Conservation (phyloP, 2,329 filamentous ascomycete genomes). For the Uncinocarpus reesii region DNA sequence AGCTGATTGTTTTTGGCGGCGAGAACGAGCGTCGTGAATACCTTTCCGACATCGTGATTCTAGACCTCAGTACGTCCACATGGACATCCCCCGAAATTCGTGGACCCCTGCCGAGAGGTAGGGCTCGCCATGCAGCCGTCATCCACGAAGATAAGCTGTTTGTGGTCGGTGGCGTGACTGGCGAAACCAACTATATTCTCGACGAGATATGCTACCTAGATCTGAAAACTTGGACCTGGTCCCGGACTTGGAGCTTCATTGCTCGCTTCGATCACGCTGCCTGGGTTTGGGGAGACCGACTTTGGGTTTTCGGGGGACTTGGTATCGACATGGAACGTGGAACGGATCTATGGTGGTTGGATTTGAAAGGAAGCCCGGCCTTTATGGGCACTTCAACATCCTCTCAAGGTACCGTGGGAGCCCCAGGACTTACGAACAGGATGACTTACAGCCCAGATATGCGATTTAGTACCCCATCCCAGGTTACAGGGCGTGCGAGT, state of each 20-base stretch:
- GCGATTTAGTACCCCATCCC: slow-evolving; percentile 28
- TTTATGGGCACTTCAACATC: slow-evolving; percentile 63
- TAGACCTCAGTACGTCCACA: slow-evolving; percentile 85
- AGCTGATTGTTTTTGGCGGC: slow-evolving; percentile 92
- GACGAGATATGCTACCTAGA: slow-evolving; percentile 97
- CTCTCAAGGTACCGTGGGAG: slow-evolving; percentile 45
- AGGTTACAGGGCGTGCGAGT: slow-evolving; percentile 31
- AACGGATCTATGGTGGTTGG: slow-evolving; percentile 94
- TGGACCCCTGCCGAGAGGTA: slow-evolving; percentile 75
- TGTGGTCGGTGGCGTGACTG: slow-evolving; percentile 89
- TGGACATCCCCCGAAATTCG: slow-evolving; percentile 88
- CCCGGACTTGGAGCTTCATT: slow-evolving; percentile 88
- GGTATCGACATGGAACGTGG: slow-evolving; percentile 96
- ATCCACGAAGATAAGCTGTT: slow-evolving; percentile 95
- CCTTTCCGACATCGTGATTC: slow-evolving; percentile 88
- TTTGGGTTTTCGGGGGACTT: slow-evolving; percentile 94
- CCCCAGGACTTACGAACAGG: slow-evolving; percentile 25
- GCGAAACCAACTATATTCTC: slow-evolving; percentile 79
- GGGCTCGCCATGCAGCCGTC: slow-evolving; percentile 85
- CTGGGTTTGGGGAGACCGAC: slow-evolving; percentile 81
- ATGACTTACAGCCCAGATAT: slow-evolving; percentile 32
- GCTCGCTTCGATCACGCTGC: slow-evolving; percentile 89
- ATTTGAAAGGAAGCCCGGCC: slow-evolving; percentile 80
- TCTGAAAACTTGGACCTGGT: slow-evolving; percentile 96
- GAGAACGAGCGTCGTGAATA: slow-evolving; percentile 97